These are phyloP conservation scores for Pichia terricola DNA, from an alignment of 1,139 yeast genomes.

Conservation along the genomic window DNA sequence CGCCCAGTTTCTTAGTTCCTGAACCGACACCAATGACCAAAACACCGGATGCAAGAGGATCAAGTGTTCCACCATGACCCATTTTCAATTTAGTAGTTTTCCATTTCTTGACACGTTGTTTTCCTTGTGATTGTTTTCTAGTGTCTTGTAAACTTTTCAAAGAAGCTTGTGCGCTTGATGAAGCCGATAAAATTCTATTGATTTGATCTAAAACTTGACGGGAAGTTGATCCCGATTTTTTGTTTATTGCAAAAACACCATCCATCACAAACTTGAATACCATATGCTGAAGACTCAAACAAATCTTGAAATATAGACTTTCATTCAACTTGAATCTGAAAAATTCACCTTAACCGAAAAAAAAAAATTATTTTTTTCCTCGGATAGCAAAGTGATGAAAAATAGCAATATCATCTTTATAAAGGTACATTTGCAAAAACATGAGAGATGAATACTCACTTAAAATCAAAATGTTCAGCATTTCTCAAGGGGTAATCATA, in stretches of 20 bases:
- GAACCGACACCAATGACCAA: slow-evolving; percentile 81
- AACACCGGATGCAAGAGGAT: slow-evolving; percentile 91
- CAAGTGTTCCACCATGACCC: slow-evolving; percentile 98
- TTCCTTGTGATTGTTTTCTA: slow-evolving; percentile 32
- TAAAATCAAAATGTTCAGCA: no score
- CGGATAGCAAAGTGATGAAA: no score
- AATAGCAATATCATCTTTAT: no score
- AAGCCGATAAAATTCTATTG: slow-evolving; percentile 52
- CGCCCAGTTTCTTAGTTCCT: slow-evolving; percentile 76
- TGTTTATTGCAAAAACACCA: slow-evolving; percentile 89
- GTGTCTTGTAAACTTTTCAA: slow-evolving; percentile 40
- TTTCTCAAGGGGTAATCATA: no score
- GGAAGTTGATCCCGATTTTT: slow-evolving; percentile 82
- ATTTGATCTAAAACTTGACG: slow-evolving; percentile 59
- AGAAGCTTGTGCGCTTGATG: slow-evolving; percentile 50
- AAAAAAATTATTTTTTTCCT: no score
- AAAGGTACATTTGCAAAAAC: no score
- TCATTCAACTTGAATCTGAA: no score
- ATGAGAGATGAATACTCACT: no score
- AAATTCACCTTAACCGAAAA: no score
- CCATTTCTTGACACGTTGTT: slow-evolving; percentile 16
- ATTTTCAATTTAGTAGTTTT: slow-evolving; percentile 55
- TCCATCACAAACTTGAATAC: slow-evolving; percentile 36
- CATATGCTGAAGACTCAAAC: not conserved
- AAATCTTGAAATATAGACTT: no score